Base-by-base conservation (phyloP, 2,329 filamentous ascomycete genomes). In the Sporothrix phasma region DNA sequence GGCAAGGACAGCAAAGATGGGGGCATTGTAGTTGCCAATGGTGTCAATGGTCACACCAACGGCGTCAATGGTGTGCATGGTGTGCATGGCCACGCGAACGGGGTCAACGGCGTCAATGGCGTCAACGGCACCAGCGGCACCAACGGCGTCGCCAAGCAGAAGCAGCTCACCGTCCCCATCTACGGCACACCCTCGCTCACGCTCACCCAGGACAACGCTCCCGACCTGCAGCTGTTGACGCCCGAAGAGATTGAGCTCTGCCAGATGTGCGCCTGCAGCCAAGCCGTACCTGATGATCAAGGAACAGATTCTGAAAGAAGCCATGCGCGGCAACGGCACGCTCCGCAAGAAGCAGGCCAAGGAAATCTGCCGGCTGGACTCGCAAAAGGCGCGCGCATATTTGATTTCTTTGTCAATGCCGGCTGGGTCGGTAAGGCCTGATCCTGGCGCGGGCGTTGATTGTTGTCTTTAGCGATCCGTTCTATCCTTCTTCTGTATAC, bases 251-350 rank as follows among this genome's bases (percentile, higher is more conserved):
- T 85, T 4, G 90, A 96, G 71, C 78, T 99, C 0, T 99, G 94
- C 77, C 89, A 90, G 69, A 82, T 88, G 82, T 96, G 15, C 85
- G 92, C 47, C 78, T 99, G 61, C 89, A 94, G 74, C 94, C 0
- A 99, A 99, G 77, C 90, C 94, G 1, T 99, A 97, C 74, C 76
- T 97, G 5, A 91, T 91, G 72, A 91, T 97, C 75, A 99, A 99
- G 76, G 92, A 97, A 74, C 87, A 89, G 66, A 80, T 97, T n/a
- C 76, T 97, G 61, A 90, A 90, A 70, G 93, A 97, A 73, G 90
- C 93, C 0, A 84, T 96, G 73, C 94, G 93, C 76, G 87, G 87
- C 65, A 93, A 94, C 65, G 94, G 94, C 0, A 84, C 82, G 13
- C 77, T 99, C 7, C 97, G 96, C 80, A 96, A 94, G 82, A 97